Percentiles rank a stretch among this genome's conserved stretches.
Conservation (phyloP, 208 protist species). For the Sergeia podlipaevii region DNA sequence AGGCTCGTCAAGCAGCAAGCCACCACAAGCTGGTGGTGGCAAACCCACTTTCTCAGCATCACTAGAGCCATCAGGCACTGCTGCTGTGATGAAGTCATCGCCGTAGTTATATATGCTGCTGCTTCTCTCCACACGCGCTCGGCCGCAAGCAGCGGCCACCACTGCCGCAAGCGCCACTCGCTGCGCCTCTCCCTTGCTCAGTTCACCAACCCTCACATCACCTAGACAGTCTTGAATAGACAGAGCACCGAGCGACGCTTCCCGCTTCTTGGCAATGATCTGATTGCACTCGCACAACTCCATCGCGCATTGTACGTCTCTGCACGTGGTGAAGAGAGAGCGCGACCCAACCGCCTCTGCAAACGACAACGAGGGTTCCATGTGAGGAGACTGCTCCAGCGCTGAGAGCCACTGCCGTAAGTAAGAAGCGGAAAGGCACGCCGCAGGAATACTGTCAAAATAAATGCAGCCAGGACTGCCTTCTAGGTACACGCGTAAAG, state of each 20-base stretch:
- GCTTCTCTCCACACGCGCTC: conserved; percentile 13
- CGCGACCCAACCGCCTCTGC: conserved; percentile 39
- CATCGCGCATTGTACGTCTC: conserved; percentile 37
- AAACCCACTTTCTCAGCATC: not conserved
- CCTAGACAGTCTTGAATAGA: too few relatives aligned
- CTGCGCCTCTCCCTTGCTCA: conserved; percentile 92
- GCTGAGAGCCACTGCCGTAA: conserved; percentile 38
- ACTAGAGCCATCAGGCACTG: not conserved
- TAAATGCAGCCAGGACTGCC: conserved; percentile 8
- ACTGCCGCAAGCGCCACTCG: conserved; percentile 88
- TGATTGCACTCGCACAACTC: conserved; percentile 34
- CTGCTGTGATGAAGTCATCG: not conserved
- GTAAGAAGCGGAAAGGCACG: conserved; percentile 52
- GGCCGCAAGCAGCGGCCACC: conserved; percentile 39
- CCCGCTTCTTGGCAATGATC: conserved; percentile 34
- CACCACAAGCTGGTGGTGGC: not conserved
- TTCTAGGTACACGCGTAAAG: not conserved
- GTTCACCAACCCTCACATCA: conserved; percentile 39
- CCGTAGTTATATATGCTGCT: not conserved
- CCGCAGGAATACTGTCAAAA: conserved; percentile 54
- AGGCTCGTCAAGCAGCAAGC: conserved; percentile 87
- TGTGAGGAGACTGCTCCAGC: conserved; percentile 41
- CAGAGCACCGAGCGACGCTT: conserved; percentile 26
- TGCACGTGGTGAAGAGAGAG: conserved; percentile 14
- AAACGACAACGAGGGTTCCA: conserved; percentile 30